Percentiles rank a stretch among this genome's conserved stretches.
Conservation (phyloP, 192 early-diverging fungal species). For the Backusella tuberculispora region DNA sequence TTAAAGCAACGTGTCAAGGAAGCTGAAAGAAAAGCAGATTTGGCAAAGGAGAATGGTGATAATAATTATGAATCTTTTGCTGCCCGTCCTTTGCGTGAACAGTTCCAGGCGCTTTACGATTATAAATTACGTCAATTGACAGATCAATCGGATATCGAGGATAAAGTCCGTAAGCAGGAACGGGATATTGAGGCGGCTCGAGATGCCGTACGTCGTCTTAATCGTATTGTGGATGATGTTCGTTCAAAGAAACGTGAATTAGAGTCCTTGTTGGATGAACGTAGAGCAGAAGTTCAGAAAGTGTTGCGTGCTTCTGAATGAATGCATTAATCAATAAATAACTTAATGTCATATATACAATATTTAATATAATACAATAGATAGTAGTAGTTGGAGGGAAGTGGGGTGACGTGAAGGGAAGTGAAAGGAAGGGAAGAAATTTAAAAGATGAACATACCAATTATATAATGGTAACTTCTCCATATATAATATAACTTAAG, state of each 20-base stretch:
- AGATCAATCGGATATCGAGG: conserved; percentile 51
- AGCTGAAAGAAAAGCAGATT: conserved; percentile 45
- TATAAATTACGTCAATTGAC: conserved; percentile 56
- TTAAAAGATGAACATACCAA: no score
- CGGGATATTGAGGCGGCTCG: conserved; percentile 56
- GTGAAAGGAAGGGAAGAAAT: no score
- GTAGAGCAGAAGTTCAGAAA: conserved; percentile 51
- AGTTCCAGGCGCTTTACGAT: conserved; percentile 55
- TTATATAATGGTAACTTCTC: no score
- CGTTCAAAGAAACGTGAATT: conserved; percentile 51
- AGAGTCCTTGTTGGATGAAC: conserved; percentile 50
- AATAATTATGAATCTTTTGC: conserved; percentile 34
- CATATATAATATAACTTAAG: no score
- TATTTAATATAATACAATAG: no score
- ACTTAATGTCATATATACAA: not conserved
- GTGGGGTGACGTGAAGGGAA: no score
- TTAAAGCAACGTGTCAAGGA: conserved; percentile 52
- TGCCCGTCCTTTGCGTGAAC: conserved; percentile 36
- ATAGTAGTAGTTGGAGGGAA: no score
- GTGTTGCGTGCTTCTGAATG: conserved; percentile 29
- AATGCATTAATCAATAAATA: not conserved
- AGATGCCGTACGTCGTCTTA: conserved; percentile 48
- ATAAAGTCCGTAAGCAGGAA: conserved; percentile 51
- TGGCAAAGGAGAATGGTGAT: conserved; percentile 22
- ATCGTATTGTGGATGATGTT: conserved; percentile 52